phyloP scores from a whole-genome alignment of 2,329 filamentous ascomycete species.

The Byssothecium circinans region DNA sequence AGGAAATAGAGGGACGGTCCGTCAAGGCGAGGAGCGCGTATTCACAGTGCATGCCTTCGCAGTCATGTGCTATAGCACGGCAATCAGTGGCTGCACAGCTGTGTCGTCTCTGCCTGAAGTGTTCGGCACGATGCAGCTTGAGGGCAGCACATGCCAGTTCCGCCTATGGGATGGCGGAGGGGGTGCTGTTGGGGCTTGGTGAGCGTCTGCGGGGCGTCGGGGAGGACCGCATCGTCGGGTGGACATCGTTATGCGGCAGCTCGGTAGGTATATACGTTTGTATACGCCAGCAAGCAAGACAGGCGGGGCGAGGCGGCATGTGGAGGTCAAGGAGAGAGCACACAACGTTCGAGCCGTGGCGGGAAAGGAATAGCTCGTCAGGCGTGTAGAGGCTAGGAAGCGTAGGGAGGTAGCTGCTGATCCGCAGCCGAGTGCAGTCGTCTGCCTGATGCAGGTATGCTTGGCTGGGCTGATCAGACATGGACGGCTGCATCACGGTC shows the following conservation, averaged over 20 bases:
- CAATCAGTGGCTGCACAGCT: no score
- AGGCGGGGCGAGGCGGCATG: not conserved
- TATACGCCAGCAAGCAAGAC: not conserved
- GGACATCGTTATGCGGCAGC: not conserved
- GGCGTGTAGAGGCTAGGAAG: not conserved
- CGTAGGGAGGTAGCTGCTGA: no score
- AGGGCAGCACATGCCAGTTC: no score
- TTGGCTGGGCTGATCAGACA: slow-evolving; percentile 3
- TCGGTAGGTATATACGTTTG: not conserved
- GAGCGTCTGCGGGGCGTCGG: not conserved
- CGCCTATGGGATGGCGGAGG: not conserved
- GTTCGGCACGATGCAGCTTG: no score
- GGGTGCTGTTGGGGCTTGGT: not conserved
- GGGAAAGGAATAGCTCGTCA: not conserved
- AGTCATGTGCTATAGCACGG: slow-evolving; percentile 19
- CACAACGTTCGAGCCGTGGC: slow-evolving; percentile 5
- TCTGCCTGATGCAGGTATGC: not conserved
- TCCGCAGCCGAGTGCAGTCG: not conserved
- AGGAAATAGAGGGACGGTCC: slow-evolving; percentile 18
- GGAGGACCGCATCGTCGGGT: not conserved
- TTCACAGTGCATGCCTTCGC: slow-evolving; percentile 9
- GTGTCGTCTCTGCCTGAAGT: no score
- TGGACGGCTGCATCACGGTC: not conserved
- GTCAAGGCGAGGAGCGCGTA: slow-evolving; percentile 13
- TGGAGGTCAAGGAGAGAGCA: not conserved